These are phyloP conservation scores for Jatropha curcas DNA, from an alignment of 345 rosid genomes.

Conservation along the genomic window DNA sequence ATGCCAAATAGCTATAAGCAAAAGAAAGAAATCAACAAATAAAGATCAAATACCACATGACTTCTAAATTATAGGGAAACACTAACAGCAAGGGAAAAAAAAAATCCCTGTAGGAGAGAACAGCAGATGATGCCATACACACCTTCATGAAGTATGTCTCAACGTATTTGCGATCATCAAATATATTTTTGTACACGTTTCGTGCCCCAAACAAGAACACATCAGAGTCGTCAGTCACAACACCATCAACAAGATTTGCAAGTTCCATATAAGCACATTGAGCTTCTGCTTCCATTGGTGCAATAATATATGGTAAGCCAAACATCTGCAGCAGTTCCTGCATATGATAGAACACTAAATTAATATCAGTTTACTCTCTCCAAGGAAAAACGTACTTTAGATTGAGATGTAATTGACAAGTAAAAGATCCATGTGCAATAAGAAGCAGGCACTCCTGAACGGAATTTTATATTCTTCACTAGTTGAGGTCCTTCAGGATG, in stretches of 20 bases:
- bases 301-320: conserved; percentile 94
- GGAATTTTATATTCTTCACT: not conserved
- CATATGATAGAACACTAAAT: not conserved
- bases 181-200: conserved; percentile 92
- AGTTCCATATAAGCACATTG: conserved; percentile 94
- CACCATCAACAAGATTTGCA: conserved; percentile 86
- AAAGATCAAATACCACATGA: not conserved
- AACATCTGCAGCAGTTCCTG: conserved; percentile 97
- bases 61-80: not conserved
- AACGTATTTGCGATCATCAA: conserved; percentile 96
- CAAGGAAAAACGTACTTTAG: not conserved
- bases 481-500: not conserved
- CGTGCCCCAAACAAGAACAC: conserved; percentile 88
- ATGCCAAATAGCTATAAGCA: not conserved
- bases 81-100: not conserved
- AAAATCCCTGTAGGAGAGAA: not conserved
- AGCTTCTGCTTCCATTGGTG: conserved; percentile 99
- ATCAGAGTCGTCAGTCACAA: conserved; percentile 95
- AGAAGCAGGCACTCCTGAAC: not conserved
- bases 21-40: conserved; percentile 9
- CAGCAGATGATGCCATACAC: conserved; percentile 17
- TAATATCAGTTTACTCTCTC: not conserved
- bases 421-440: not conserved
- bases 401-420: not conserved
- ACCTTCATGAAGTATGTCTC: conserved; percentile 97